Evolutionary conservation across 441 rosid species (phyloP), one percentile per base, ranked within the genome.

Genomic region (Syzygium syzygioides): DNA sequence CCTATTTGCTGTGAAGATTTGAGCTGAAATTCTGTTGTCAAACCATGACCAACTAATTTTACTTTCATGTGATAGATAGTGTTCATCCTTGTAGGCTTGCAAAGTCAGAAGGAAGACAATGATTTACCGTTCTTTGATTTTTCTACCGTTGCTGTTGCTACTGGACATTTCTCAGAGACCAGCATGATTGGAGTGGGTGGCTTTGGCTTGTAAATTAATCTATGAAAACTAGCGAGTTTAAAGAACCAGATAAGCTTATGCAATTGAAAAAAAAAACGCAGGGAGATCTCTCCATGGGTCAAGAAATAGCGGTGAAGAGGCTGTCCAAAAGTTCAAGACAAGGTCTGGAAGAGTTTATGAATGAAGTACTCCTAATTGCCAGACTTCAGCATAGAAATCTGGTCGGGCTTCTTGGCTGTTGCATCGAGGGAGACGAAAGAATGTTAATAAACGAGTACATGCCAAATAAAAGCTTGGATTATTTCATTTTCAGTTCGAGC

Each of bases 401-500:
- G 2, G 41, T 64, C 11, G 41, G 87, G 87, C 94, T 94, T 17
- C 62, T 93, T 19, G 94, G 96, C 83, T 91, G 91, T 79, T 92
- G 94, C 91, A 89, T 89, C 12, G 66, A 92, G 32, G 91, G 88
- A 89, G 90, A 92, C 60, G 95, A 93, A 88, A 89, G 89, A 56
- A 86, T 92, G 86, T 86, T 94, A 32, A 86, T 95, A 25, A 93
- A 93, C 55, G 96, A 94, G 86, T 93, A 87, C 86, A 91, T 93
- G 92, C 91, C 93, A 17, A 95, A 93, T 76, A 90, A 87, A 90
- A 94, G 95, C 60, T 92, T 93, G 55, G 93, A 94, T 66, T 76
- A 55, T 84, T 92, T 89, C 54, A 89, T 93, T 56, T 94, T 91
- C 64, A 94, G 94, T 91, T 85, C 6, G 18, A 32, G 9, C 26